Conservation (phyloP, 192 early-diverging fungal genomes). For the Mortierella antarctica region DNA sequence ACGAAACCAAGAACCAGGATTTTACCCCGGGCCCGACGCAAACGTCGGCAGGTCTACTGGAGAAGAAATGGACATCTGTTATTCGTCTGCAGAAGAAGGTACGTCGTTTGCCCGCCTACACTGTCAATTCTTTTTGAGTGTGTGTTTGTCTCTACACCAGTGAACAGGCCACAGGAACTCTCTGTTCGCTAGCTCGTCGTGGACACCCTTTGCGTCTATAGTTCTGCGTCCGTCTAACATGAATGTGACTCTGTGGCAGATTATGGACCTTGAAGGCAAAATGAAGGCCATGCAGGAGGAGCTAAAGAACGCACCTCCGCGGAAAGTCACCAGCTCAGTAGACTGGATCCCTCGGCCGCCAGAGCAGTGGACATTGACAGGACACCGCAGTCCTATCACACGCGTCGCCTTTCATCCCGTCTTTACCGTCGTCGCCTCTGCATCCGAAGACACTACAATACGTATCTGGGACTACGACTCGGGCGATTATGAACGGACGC, state of each 20-base stretch:
- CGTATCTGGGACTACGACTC: constrained; percentile 96
- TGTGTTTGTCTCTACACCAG: neutral
- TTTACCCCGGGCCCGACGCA: constrained; percentile 80
- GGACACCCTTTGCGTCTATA: no score
- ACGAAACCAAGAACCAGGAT: constrained; percentile 78
- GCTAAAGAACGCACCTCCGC: constrained; percentile 66
- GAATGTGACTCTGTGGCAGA: constrained; percentile 54
- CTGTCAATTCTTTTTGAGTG: neutral
- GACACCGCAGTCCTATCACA: constrained; percentile 87
- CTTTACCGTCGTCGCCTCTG: constrained; percentile 83
- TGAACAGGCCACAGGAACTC: no score
- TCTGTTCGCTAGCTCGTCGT: no score
- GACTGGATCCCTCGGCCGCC: constrained; percentile 90
- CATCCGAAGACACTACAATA: constrained; percentile 92
- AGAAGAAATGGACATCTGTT: constrained; percentile 97
- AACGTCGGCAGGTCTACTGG: constrained; percentile 80
- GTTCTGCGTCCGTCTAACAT: neutral
- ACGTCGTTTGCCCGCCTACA: neutral
- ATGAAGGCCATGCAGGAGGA: constrained; percentile 82
- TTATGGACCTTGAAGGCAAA: constrained; percentile 93
- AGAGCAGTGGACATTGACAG: constrained; percentile 75
- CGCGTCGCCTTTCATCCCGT: constrained; percentile 89
- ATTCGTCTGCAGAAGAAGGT: constrained; percentile 92
- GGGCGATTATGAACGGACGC: constrained; percentile 89
- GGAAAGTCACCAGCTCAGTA: constrained; percentile 61